Evolutionary conservation across 495 filamentous ascomycete species (phyloP), one percentile per base, ranked within the genome.

Genomic region (Trichoderma asperelloides): DNA sequence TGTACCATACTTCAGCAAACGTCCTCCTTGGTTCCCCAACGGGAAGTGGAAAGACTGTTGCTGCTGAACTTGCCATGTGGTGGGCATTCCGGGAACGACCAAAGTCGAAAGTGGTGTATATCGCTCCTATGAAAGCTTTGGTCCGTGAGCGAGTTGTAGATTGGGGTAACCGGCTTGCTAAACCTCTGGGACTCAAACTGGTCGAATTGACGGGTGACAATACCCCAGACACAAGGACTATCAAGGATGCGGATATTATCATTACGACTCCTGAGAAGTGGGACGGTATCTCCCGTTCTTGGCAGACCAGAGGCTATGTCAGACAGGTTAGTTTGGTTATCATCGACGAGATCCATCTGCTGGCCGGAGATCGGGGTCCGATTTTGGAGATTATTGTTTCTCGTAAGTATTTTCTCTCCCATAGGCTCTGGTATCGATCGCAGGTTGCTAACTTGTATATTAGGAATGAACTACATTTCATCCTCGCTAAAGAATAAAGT

Each of bases 371-470:
- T 74, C 87, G 95, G 74, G 95, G 95, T 16, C 95, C 95, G 0
- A 97, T 98, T 84, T 82, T 99, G 18, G 95, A 99, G 79, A 99
- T 99, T 70, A 99, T 99, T 73, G 95, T 99, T 11, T 97, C 93
- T 18, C 87, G 95, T 74, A 71, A 71, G 70, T 70, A 2, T 7
- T 37, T 7, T 37, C 30, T 47, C 1, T 13, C 0, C 18, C 13
- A 16, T 9, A 5, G 1, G 5, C 39, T 27, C 18, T 9, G 28
- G n/a, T 39, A 43, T 37, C n/a, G 33, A 37, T 37, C 5, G 15
- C 18, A 23, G 21, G 21, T 33, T 23, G 33, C 51, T 67, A 63
- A 67, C 12, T 28, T 0, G 12, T 8, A 39, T 30, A 6, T 5
- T 25, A 71, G 70, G 70, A 13, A 99, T 98, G 95, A 98, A 98